phyloP scores from a whole-genome alignment of 768 basidiomycete genomes.

The Amanita polypyramis region DNA sequence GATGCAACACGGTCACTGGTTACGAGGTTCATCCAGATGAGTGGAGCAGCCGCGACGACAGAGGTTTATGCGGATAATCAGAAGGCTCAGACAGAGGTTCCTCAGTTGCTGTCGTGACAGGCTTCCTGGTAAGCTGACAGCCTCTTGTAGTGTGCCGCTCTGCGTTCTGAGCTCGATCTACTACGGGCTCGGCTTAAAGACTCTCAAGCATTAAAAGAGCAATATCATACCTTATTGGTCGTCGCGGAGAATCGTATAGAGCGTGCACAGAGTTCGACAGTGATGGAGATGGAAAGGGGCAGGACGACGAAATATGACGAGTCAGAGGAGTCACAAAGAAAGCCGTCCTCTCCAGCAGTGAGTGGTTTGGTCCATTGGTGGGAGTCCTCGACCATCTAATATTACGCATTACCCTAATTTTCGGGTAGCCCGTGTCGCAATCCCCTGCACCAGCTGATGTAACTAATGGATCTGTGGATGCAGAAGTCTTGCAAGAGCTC shows the following conservation, averaged over 20 bases:
- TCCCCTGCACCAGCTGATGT: slow-evolving; percentile 26
- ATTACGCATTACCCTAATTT: slow-evolving; percentile 35
- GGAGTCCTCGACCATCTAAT: slow-evolving; percentile 39
- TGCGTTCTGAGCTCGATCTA: slow-evolving; percentile 48
- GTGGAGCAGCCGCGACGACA: slow-evolving; percentile 23
- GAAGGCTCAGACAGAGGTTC: slow-evolving; percentile 49
- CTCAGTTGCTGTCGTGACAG: not conserved
- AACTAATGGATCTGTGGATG: slow-evolving; percentile 23
- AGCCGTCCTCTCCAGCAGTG: slow-evolving; percentile 61
- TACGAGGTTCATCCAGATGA: slow-evolving; percentile 41
- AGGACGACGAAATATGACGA: slow-evolving; percentile 22
- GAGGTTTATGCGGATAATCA: slow-evolving; percentile 37
- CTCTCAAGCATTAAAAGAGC: slow-evolving; percentile 34
- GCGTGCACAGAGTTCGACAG: slow-evolving; percentile 43
- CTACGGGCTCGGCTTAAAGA: slow-evolving; percentile 41
- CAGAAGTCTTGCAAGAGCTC: slow-evolving; percentile 30
- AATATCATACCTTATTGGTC: slow-evolving; percentile 39
- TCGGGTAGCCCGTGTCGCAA: slow-evolving; percentile 27
- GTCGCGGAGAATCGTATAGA: slow-evolving; percentile 54
- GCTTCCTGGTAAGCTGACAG: slow-evolving; percentile 2
- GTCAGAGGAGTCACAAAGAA: slow-evolving; percentile 38
- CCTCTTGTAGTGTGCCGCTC: slow-evolving; percentile 37
- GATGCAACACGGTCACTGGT: slow-evolving; percentile 51
- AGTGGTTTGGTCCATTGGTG: slow-evolving; percentile 62
- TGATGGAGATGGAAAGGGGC: slow-evolving; percentile 34